Percentiles rank a stretch among this genome's conserved stretches.
These are phyloP conservation scores for Ogataea hybrid DNA, from an alignment of 1,139 yeast species.

Conservation along the genomic window DNA sequence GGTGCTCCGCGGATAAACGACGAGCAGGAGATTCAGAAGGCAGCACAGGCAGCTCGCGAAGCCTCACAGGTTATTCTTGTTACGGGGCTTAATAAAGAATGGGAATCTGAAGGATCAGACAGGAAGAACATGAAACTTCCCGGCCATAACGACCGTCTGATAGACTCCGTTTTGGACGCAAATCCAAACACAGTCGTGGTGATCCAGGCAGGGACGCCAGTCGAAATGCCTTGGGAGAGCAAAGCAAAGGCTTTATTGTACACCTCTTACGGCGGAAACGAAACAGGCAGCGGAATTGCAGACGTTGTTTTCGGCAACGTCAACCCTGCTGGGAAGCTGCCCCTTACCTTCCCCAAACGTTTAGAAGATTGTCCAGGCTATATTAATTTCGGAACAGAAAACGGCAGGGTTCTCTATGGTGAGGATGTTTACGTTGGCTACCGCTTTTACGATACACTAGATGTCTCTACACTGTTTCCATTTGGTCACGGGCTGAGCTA, in stretches of 20 bases:
- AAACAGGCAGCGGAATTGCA: conserved; percentile 50
- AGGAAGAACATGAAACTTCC: conserved; percentile 46
- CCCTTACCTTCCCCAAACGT: conserved; percentile 53
- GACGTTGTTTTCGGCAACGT: conserved; percentile 56
- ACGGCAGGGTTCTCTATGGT: conserved; percentile 55
- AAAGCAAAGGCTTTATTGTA: conserved; percentile 48
- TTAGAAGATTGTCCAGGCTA: conserved; percentile 48
- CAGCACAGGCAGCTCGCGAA: conserved; percentile 40
- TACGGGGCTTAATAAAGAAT: conserved; percentile 45
- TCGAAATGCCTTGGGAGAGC: conserved; percentile 54
- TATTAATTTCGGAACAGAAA: conserved; percentile 40
- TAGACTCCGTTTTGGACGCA: conserved; percentile 43
- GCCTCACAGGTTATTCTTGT: conserved; percentile 46
- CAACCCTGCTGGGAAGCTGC: conserved; percentile 62
- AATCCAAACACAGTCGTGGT: conserved; percentile 53
- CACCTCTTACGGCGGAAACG: conserved; percentile 41
- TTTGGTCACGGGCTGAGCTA: conserved; percentile 65
- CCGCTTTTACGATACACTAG: conserved; percentile 52
- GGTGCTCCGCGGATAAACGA: conserved; percentile 31
- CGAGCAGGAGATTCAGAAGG: conserved; percentile 36
- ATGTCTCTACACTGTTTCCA: conserved; percentile 48
- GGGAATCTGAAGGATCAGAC: conserved; percentile 53
- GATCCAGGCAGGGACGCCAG: conserved; percentile 62
- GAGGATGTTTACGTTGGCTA: conserved; percentile 59
- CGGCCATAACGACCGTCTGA: conserved; percentile 45